Evolutionary conservation across 768 basidiomycete species (phyloP).

Genomic region (Termitomyces sp.): DNA sequence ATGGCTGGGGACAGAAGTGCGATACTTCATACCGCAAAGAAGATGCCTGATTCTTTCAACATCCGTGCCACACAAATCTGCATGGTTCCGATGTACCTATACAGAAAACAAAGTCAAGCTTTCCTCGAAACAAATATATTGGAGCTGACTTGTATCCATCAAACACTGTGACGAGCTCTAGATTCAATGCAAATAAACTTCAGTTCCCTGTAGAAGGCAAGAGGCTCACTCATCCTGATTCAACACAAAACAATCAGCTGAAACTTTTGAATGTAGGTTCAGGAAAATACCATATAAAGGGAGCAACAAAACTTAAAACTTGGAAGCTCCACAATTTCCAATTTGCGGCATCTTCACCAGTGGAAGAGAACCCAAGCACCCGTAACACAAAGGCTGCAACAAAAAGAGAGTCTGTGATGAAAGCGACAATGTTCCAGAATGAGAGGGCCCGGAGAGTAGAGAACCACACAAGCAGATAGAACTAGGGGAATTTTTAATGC

Average conservation of each 20-base stretch:
- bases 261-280: not conserved
- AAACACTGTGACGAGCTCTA: slow-evolving; percentile 78
- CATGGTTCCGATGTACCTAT: slow-evolving; percentile 85
- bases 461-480: slow-evolving; percentile 67
- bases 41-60: slow-evolving; percentile 90
- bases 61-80: slow-evolving; percentile 92
- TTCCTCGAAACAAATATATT: too few relatives aligned
- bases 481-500: slow-evolving; percentile 32
- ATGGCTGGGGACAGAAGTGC: not conserved
- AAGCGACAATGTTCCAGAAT: slow-evolving; percentile 72
- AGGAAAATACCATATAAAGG: slow-evolving; percentile 73
- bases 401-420: slow-evolving; percentile 72
- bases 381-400: slow-evolving; percentile 74
- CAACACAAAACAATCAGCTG: not conserved
- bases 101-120: not conserved
- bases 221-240: slow-evolving; percentile 76
- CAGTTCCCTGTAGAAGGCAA: not conserved
- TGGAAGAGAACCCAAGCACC: slow-evolving; percentile 47
- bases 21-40: slow-evolving; percentile 63
- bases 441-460: slow-evolving; percentile 79
- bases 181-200: not conserved
- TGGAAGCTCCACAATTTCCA: slow-evolving; percentile 77
- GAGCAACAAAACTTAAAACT: slow-evolving; percentile 82
- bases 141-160: slow-evolving; percentile 71
- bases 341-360: slow-evolving; percentile 29